Evolutionary conservation across 2,329 filamentous ascomycete genomes (phyloP).

Genomic region (Cadophora sp.): DNA sequence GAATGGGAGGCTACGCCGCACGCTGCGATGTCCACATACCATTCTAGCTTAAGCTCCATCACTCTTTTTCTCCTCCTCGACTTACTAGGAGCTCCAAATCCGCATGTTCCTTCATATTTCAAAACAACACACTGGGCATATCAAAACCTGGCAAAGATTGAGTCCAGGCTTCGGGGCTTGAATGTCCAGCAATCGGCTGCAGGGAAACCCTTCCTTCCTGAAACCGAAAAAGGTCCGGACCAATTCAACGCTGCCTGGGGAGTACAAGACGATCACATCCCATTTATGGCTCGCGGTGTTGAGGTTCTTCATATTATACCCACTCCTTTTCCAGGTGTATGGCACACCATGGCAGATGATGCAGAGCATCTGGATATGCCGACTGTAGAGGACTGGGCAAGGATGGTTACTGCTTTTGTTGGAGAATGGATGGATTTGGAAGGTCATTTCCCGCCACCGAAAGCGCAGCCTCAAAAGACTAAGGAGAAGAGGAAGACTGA

Average conservation of each 20-base stretch:
- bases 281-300: conserved; percentile 87
- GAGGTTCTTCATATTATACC: conserved; percentile 91
- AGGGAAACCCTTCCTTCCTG: conserved; percentile 68
- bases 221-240: conserved; percentile 59
- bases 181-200: conserved; percentile 67
- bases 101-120: conserved; percentile 84
- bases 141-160: conserved; percentile 73
- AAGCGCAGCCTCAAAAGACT: conserved; percentile 15
- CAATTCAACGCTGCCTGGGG: conserved; percentile 56
- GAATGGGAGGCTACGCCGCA: conserved; percentile 78
- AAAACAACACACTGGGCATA: conserved; percentile 94
- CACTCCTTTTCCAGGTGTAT: conserved; percentile 79
- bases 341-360: conserved; percentile 87
- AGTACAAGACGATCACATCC: conserved; percentile 88
- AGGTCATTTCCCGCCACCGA: conserved; percentile 39
- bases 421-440: conserved; percentile 90
- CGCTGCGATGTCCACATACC: conserved; percentile 75
- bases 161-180: conserved; percentile 74
- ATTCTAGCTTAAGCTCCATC: conserved; percentile 78
- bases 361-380: conserved; percentile 81
- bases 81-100: conserved; percentile 74
- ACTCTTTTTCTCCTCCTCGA: conserved; percentile 92
- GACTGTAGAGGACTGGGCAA: conserved; percentile 87
- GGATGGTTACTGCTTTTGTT: conserved; percentile 81
- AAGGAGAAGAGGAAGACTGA: conserved; percentile 40